These are phyloP conservation scores for Boletus vermiculosoides DNA, from an alignment of 768 basidiomycete genomes.

Conservation along the genomic window DNA sequence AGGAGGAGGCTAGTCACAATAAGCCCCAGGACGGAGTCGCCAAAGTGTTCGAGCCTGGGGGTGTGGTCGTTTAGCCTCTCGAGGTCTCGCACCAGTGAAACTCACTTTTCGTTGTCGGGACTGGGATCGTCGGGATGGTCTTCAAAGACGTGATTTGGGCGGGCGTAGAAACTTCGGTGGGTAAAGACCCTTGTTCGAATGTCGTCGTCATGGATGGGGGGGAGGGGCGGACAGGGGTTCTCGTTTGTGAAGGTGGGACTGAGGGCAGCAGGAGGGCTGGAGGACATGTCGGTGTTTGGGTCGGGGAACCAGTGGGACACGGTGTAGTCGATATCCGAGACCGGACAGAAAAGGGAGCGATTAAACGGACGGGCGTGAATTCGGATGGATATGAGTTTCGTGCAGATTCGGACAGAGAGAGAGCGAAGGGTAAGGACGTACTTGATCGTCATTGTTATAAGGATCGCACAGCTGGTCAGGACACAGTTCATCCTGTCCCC, in stretches of 20 bases:
- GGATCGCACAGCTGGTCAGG: background rate
- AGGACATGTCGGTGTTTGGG: background rate
- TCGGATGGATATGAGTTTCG: background rate
- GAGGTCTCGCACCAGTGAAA: background rate
- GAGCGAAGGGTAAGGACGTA: background rate
- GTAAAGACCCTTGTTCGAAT: conserved; percentile 65
- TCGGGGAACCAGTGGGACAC: background rate
- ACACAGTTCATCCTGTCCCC: too few species aligned
- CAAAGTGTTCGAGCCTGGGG: conserved; percentile 71
- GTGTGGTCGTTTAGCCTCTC: background rate
- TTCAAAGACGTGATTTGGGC: conserved; percentile 75
- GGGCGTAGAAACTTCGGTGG: conserved; percentile 66
- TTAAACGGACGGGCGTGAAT: background rate
- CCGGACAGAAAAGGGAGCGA: background rate
- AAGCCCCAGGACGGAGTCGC: conserved; percentile 70
- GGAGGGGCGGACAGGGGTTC: conserved; percentile 52
- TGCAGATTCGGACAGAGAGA: background rate
- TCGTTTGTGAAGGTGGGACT: conserved; percentile 32
- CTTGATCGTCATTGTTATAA: background rate
- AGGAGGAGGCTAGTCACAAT: conserved; percentile 63
- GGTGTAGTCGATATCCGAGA: conserved; percentile 2
- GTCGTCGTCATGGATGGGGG: conserved; percentile 46
- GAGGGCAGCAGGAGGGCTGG: conserved; percentile 6
- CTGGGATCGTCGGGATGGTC: conserved; percentile 69
- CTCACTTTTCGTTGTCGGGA: conserved; percentile 80